These are phyloP conservation scores for Plectosphaerella cucumerina DNA, from an alignment of 2,329 filamentous ascomycete genomes.

Conservation along the genomic window DNA sequence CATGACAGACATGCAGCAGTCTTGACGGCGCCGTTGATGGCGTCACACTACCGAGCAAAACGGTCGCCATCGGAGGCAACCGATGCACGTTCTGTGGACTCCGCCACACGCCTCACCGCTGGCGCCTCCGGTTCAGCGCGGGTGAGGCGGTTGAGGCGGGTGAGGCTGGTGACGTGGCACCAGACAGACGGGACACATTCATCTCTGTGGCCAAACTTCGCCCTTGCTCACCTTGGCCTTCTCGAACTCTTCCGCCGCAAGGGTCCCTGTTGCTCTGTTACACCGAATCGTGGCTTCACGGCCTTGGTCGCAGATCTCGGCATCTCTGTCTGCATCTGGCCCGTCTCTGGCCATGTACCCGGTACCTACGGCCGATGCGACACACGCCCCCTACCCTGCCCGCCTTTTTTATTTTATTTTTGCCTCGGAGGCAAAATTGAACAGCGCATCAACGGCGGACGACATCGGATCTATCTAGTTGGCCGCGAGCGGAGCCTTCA, in stretches of 20 bases:
- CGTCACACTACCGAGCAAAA: slow-evolving; percentile 1
- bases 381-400: slow-evolving; percentile 2
- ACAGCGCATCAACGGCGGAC: not conserved
- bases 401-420: slow-evolving; percentile 5
- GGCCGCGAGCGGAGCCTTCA: too few species aligned
- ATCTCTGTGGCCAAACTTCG: not conserved
- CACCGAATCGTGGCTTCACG: slow-evolving; percentile 8
- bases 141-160: not conserved
- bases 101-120: slow-evolving; percentile 14
- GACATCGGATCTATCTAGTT: not conserved
- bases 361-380: slow-evolving; percentile 9
- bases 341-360: not conserved
- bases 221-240: slow-evolving; percentile 1
- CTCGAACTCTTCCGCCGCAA: not conserved
- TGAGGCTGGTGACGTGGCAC: slow-evolving; percentile 17
- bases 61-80: not conserved
- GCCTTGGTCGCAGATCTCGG: slow-evolving; percentile 8
- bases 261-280: not conserved
- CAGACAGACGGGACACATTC: not conserved
- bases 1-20: slow-evolving; percentile 7
- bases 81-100: slow-evolving; percentile 8
- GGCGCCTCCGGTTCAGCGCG: not conserved
- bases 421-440: slow-evolving; percentile 7
- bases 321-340: not conserved
- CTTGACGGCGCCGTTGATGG: slow-evolving; percentile 4